Base-by-base conservation (phyloP, 768 basidiomycete species). In the Kwoniella botswanensis region DNA sequence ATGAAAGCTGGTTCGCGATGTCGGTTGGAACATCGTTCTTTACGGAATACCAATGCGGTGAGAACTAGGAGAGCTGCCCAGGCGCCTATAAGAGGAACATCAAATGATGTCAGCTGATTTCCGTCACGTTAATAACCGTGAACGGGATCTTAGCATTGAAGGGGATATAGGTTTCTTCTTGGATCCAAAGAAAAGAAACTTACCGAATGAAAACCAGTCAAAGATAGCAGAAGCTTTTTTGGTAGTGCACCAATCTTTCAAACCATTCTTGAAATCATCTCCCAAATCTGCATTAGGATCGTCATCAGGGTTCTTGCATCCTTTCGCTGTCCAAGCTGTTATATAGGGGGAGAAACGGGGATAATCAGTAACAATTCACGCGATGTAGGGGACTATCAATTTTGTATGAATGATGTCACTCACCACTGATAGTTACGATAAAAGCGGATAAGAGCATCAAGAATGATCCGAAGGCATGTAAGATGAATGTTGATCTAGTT, bases 141-240 rank as follows among this genome's bases (percentile, higher is more conserved):
- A 35, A 35, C 4, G 3, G 1, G 35, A 35, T 35, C 7, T 35
- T 35, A 9, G 35, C 35, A 35, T 6, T 6, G 4, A 35, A 35
- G 7, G 35, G 7, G 35, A 35, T 35, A 35, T 35, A 35, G 35
- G 4, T 35, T 35, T 35, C 35, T 35, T 35, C 35, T 35, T 35
- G 35, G 15, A 44, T 21, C 22, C 44, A 22, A 44, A 35, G 35
- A 35, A 35, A 6, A 29, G 15, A 18, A 9, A 63, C 89, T 58
- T 74, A 92, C 93, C 86, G 65, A 93, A 92, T 1, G 88, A 46
- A 26, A 73, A 66, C 74, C 74, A 96, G 81, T 94, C 91, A 84
- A 98, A 97, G 57, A 95, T 88, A 4, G 89, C 89, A 0, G 88
- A 92, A 2, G 94, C 94, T 77, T 93, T 94, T 85, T 97, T 98